Conservation (phyloP, 495 filamentous ascomycete genomes). For the Penicillium parvum region DNA sequence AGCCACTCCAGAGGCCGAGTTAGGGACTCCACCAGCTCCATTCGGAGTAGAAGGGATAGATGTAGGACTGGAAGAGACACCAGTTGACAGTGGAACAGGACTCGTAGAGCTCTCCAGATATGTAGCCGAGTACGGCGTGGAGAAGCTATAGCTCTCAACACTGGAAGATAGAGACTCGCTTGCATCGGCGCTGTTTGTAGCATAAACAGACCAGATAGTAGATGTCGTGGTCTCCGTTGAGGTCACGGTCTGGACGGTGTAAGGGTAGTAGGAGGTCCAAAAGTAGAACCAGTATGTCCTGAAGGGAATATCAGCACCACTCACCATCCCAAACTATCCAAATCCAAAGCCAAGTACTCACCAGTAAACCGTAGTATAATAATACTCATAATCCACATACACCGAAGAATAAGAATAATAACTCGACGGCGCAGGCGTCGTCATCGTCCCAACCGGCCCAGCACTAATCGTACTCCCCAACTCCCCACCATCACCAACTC, state of each 20-base stretch:
- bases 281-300: constrained; percentile 24
- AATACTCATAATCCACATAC: constrained; percentile 12
- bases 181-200: constrained; percentile 10
- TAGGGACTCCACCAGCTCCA: not conserved
- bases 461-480: constrained; percentile 3
- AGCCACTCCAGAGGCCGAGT: not conserved
- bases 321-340: too few species aligned
- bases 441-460: not conserved
- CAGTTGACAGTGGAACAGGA: constrained; percentile 7
- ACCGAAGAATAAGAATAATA: not conserved
- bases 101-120: constrained; percentile 12
- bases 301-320: too few species aligned
- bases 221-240: constrained; percentile 16
- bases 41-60: not conserved
- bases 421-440: not conserved
- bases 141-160: constrained; percentile 1
- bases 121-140: constrained; percentile 15
- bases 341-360: too few species aligned
- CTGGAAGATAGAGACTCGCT: constrained; percentile 1
- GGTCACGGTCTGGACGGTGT: constrained; percentile 17
- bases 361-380: constrained; percentile 22
- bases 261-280: constrained; percentile 21
- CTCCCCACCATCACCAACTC: constrained; percentile 4
- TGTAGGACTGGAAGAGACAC: not conserved
- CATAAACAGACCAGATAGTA: constrained; percentile 16